These are phyloP conservation scores for Citrullus mucosospermus DNA, from an alignment of 306 rosid species.

Conservation along the genomic window DNA sequence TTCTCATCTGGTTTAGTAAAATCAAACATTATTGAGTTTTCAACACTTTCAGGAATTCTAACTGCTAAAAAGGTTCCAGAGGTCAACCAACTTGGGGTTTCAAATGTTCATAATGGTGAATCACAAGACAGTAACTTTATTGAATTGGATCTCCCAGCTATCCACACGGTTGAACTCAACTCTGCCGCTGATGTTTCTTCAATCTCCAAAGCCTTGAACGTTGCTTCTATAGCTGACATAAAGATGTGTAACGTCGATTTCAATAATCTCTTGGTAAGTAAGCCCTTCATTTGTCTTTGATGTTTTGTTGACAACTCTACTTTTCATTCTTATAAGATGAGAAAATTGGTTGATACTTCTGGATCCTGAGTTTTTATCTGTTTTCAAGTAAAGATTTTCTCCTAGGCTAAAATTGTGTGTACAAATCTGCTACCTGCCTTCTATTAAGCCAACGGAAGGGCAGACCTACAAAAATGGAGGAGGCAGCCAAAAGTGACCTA, in stretches of 20 bases:
- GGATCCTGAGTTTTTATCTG: neutral
- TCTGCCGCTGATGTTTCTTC: slow-evolving; percentile 22
- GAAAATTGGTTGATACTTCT: neutral
- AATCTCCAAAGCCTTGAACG: slow-evolving; percentile 26
- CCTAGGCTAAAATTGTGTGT: too few relatives aligned
- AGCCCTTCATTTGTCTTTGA: slow-evolving; percentile 8
- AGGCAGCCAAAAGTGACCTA: neutral
- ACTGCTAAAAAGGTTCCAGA: slow-evolving; percentile 25
- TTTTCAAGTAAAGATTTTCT: neutral
- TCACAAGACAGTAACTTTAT: slow-evolving; percentile 18
- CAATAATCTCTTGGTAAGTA: slow-evolving; percentile 54
- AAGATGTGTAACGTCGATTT: slow-evolving; percentile 14
- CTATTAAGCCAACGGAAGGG: neutral
- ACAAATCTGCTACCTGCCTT: too few relatives aligned
- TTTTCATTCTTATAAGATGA: neutral
- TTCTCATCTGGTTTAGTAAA: slow-evolving; percentile 35
- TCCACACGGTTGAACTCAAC: slow-evolving; percentile 14
- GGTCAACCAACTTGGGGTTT: neutral
- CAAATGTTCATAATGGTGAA: slow-evolving; percentile 15
- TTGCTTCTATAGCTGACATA: slow-evolving; percentile 37
- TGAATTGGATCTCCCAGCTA: slow-evolving; percentile 40
- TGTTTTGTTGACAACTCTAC: neutral
- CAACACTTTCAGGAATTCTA: slow-evolving; percentile 55
- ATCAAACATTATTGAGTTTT: slow-evolving; percentile 34
- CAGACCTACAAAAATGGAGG: neutral